These are phyloP conservation scores for Yamadazyma mexicana DNA, from an alignment of 1,139 yeast species.

Conservation along the genomic window DNA sequence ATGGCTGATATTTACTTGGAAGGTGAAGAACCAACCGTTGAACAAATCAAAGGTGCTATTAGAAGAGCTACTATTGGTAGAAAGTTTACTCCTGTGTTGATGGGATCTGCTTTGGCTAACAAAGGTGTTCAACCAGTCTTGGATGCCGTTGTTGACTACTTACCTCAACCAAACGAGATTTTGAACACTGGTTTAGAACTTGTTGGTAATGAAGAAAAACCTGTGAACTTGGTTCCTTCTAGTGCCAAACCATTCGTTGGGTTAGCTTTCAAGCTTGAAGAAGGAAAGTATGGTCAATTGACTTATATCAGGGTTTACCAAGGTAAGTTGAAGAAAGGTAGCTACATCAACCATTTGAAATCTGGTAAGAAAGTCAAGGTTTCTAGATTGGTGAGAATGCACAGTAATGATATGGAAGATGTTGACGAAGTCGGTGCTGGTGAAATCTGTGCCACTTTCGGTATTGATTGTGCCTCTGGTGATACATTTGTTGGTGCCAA, in stretches of 20 bases:
- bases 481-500: conserved; percentile 84
- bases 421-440: conserved; percentile 96
- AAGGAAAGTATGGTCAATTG: conserved; percentile 96
- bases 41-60: conserved; percentile 83
- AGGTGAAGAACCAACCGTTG: conserved; percentile 81
- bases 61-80: conserved; percentile 97
- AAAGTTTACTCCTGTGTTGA: conserved; percentile 94
- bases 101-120: conserved; percentile 98
- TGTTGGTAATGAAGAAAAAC: conserved; percentile 49
- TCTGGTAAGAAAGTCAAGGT: conserved; percentile 93
- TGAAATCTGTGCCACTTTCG: conserved; percentile 98
- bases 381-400: conserved; percentile 97
- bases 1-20: conserved; percentile 91
- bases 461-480: conserved; percentile 99
- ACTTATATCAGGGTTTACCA: conserved; percentile 96
- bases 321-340: conserved; percentile 90
- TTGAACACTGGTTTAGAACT: conserved; percentile 87
- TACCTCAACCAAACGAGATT: conserved; percentile 93
- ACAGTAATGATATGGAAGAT: conserved; percentile 98
- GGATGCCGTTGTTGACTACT: conserved; percentile 93
- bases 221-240: conserved; percentile 76
- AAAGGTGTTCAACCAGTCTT: conserved; percentile 92
- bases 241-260: conserved; percentile 85
- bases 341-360: conserved; percentile 84
- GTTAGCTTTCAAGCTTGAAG: conserved; percentile 95